Percentiles rank a stretch among this genome's conserved stretches.
These are phyloP conservation scores for Yamadazyma scolyti DNA, from an alignment of 805 yeast species.

Conservation along the genomic window DNA sequence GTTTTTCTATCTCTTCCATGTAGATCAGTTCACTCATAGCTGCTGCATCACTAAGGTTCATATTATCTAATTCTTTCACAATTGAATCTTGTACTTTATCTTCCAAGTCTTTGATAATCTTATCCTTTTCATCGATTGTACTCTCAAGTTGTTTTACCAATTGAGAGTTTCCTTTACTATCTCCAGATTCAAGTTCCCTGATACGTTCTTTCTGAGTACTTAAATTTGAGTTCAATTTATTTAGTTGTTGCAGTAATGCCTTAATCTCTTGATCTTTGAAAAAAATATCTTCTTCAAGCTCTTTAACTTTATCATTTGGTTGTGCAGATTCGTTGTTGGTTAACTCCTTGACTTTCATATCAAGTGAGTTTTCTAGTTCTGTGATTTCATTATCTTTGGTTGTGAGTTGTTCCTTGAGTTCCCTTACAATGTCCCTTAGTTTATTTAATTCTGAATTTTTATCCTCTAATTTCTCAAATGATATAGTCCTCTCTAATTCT, in stretches of 20 bases:
- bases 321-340: background rate
- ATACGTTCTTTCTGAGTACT: slow-evolving; percentile 9
- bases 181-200: slow-evolving; percentile 4
- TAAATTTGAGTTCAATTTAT: slow-evolving; percentile 7
- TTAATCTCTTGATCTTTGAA: slow-evolving; percentile 14
- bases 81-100: slow-evolving; percentile 9
- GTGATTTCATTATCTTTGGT: slow-evolving; percentile 7
- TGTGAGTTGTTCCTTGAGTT: slow-evolving; percentile 15
- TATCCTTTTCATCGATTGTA: slow-evolving; percentile 4
- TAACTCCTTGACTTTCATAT: slow-evolving; percentile 3
- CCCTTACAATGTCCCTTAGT: slow-evolving; percentile 7
- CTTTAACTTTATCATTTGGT: slow-evolving; percentile 1
- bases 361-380: slow-evolving; percentile 5
- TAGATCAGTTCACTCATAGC: slow-evolving; percentile 10
- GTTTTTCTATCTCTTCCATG: slow-evolving; percentile 19
- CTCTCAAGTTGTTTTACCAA: background rate
- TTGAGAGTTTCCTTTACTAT: background rate
- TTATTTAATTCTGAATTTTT: slow-evolving; percentile 10
- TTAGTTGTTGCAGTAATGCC: slow-evolving; percentile 13
- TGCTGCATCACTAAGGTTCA: slow-evolving; percentile 12
- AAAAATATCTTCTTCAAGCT: slow-evolving; percentile 8
- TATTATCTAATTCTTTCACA: slow-evolving; percentile 8
- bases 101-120: slow-evolving; percentile 9
- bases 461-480: slow-evolving; percentile 12
- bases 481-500: slow-evolving; percentile 10